Evolutionary conservation across 108 stramenopile species (phyloP).

Genomic region (Skeletonema costatum): DNA sequence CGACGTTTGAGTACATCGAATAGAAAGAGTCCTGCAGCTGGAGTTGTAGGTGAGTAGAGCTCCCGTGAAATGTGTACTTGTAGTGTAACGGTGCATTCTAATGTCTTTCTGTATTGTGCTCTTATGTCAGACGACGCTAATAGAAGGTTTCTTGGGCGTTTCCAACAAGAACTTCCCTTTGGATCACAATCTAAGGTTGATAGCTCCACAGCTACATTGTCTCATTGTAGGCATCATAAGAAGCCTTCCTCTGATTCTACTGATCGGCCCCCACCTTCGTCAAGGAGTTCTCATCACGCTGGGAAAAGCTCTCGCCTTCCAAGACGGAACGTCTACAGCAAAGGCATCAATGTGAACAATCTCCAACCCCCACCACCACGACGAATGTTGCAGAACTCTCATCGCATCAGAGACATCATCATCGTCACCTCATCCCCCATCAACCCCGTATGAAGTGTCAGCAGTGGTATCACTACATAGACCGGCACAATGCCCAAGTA

Average conservation of each 20-base stretch:
- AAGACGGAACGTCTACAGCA: neutral
- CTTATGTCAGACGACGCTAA: no score
- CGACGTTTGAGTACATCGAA: neutral
- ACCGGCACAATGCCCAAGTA: neutral
- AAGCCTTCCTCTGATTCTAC: neutral
- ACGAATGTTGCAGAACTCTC: neutral
- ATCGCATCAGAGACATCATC: neutral
- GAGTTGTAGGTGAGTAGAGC: no score
- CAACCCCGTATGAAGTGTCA: neutral
- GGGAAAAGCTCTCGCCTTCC: neutral
- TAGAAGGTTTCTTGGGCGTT: no score
- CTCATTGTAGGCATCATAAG: neutral
- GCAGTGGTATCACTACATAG: neutral
- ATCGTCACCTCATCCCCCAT: neutral
- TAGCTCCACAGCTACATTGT: neutral
- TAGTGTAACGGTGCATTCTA: no score
- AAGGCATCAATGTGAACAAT: neutral
- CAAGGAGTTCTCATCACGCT: neutral
- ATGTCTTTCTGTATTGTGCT: no score
- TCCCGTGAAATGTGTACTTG: no score
- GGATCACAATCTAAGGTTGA: neutral
- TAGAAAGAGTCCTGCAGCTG: neutral
- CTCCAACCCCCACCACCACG: neutral
- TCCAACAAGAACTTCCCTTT: neutral
- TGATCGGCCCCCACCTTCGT: neutral